These are phyloP conservation scores for Beauveria varroae DNA, from an alignment of 2,329 filamentous ascomycete species.

Conservation along the genomic window DNA sequence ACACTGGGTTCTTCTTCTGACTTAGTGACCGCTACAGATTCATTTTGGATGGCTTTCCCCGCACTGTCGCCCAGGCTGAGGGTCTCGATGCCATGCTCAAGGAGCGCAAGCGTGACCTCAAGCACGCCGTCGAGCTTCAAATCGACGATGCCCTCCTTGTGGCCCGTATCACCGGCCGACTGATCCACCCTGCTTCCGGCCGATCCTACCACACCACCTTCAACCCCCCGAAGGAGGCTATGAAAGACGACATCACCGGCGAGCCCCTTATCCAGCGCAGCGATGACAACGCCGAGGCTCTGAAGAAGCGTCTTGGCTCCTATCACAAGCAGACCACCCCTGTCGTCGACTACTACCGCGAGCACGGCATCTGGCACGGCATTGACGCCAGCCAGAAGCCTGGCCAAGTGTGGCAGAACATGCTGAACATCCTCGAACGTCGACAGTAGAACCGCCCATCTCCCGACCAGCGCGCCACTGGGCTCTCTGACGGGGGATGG, in stretches of 20 bases:
- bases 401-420: conserved; percentile 87
- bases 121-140: conserved; percentile 93
- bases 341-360: conserved; percentile 94
- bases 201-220: conserved; percentile 98
- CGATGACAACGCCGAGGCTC: conserved; percentile 91
- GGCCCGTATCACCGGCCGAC: conserved; percentile 89
- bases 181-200: conserved; percentile 92
- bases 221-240: conserved; percentile 89
- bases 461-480: background rate
- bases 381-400: conserved; percentile 96
- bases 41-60: conserved; percentile 97
- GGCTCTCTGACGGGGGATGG: background rate
- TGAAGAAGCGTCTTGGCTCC: conserved; percentile 88
- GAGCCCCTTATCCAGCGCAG: conserved; percentile 94
- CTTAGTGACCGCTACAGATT: conserved; percentile 53
- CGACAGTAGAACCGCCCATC: conserved; percentile 28
- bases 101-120: conserved; percentile 71
- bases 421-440: conserved; percentile 75
- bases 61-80: conserved; percentile 91
- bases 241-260: conserved; percentile 95
- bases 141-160: conserved; percentile 94
- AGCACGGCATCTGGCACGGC: conserved; percentile 92
- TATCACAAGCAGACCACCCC: conserved; percentile 93
- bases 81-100: conserved; percentile 88
- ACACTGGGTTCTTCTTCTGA: background rate